A percentile compares a stretch with the other conserved stretches of the same genome.
Conservation (phyloP, 257 asterid species). For the Eustoma russellianum region DNA sequence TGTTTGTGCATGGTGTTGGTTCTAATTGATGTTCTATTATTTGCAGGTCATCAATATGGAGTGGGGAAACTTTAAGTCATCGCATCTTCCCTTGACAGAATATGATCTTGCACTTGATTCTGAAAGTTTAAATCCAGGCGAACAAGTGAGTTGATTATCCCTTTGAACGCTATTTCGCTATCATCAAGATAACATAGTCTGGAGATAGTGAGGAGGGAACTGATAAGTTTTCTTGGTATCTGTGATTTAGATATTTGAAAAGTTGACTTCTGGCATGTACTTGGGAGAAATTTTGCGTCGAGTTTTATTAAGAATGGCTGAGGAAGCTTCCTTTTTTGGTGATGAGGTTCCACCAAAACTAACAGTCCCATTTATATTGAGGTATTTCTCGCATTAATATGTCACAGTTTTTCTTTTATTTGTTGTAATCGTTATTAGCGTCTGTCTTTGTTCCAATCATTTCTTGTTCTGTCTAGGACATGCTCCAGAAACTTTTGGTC, state of each 20-base stretch:
- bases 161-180: background rate
- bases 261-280: conserved; percentile 95
- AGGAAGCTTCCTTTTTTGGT: conserved; percentile 61
- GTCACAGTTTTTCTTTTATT: conserved; percentile 5
- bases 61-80: conserved; percentile 96
- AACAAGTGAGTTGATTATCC: conserved; percentile 40
- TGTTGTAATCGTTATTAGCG: background rate
- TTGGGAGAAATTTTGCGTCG: conserved; percentile 86
- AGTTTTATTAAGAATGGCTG: conserved; percentile 63
- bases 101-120: conserved; percentile 72
- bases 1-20: background rate
- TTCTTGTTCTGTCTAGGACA: no score
- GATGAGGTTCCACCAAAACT: conserved; percentile 50
- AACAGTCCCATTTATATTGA: conserved; percentile 54
- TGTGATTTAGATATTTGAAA: conserved; percentile 68
- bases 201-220: conserved; percentile 1
- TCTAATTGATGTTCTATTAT: background rate
- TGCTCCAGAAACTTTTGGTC: no score
- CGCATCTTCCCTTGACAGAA: conserved; percentile 77
- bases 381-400: conserved; percentile 21
- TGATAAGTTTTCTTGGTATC: background rate
- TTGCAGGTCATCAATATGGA: conserved; percentile 81
- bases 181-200: background rate
- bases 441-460: no score
- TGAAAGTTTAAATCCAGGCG: conserved; percentile 71